These are phyloP conservation scores for Boechera divaricarpa DNA, from an alignment of 345 rosid species.

Conservation along the genomic window DNA sequence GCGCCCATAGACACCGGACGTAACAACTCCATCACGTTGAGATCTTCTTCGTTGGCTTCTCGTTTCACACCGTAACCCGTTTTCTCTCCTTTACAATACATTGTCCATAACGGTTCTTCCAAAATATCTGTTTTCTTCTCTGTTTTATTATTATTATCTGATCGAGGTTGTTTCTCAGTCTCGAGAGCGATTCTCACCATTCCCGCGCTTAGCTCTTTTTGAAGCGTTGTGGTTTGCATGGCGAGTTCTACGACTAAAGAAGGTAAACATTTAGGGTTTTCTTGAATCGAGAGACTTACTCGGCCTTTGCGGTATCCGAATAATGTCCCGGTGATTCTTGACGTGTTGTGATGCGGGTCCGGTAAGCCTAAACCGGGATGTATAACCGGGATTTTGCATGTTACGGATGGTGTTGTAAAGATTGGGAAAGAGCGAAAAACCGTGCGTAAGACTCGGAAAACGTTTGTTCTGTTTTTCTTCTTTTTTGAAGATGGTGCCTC, in stretches of 20 bases:
- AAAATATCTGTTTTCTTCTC: conserved; percentile 39
- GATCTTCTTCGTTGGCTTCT: conserved; percentile 55
- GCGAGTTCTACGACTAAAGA: conserved; percentile 53
- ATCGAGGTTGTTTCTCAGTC: conserved; percentile 48
- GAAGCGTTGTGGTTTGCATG: conserved; percentile 49
- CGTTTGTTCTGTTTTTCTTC: conserved; percentile 51
- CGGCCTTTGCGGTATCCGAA: conserved; percentile 57
- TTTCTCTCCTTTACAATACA: conserved; percentile 53
- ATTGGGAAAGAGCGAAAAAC: conserved; percentile 79
- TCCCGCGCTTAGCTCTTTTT: conserved; percentile 51
- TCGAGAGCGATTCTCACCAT: conserved; percentile 58
- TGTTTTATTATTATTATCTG: conserved; percentile 12
- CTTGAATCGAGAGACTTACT: conserved; percentile 53
- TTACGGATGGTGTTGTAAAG: conserved; percentile 49
- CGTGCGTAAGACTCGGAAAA: conserved; percentile 59
- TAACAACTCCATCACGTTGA: conserved; percentile 55
- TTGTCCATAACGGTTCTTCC: conserved; percentile 47
- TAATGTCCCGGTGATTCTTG: conserved; percentile 52
- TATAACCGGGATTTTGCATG: conserved; percentile 64
- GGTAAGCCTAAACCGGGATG: conserved; percentile 45
- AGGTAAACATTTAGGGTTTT: conserved; percentile 50
- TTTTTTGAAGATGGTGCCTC: conserved; percentile 52
- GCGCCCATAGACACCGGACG: conserved; percentile 62
- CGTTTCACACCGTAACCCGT: conserved; percentile 56
- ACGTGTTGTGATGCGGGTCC: conserved; percentile 39